Percentiles rank a stretch among this genome's conserved stretches.
phyloP scores from a whole-genome alignment of 2,329 filamentous ascomycete genomes.

The Thelonectria discophora region DNA sequence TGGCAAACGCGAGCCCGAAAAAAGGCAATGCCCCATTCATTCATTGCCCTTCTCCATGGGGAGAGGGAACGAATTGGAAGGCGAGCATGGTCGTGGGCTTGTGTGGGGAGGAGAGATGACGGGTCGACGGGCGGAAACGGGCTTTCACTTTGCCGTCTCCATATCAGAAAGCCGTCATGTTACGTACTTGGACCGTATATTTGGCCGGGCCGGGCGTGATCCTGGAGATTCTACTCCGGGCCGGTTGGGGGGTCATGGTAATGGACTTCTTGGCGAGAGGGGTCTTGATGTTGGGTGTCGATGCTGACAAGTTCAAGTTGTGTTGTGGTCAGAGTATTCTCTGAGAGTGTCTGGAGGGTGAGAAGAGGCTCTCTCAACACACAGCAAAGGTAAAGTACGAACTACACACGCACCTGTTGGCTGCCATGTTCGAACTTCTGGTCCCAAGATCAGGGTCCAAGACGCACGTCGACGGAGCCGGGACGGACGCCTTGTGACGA shows the following conservation, averaged over 20 bases:
- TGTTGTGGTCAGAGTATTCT: no score
- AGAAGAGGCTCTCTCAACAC: neutral
- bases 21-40: no score
- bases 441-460: conserved; percentile 1
- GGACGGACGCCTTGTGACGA: conserved; percentile 6
- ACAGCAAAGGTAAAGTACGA: conserved; percentile 17
- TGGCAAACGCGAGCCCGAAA: no score
- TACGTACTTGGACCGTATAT: conserved; percentile 33
- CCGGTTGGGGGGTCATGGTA: conserved; percentile 13
- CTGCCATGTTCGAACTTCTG: conserved; percentile 1
- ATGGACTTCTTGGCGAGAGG: neutral
- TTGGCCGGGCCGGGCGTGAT: conserved; percentile 31
- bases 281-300: neutral
- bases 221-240: conserved; percentile 30
- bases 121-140: neutral
- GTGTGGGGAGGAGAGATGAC: conserved; percentile 30
- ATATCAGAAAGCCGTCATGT: conserved; percentile 37
- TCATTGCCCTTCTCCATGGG: conserved; percentile 27
- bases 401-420: neutral
- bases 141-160: conserved; percentile 14
- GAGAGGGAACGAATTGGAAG: conserved; percentile 11
- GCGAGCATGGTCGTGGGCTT: conserved; percentile 5
- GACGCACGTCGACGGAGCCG: conserved; percentile 15
- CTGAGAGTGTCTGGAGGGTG: neutral
- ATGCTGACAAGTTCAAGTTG: neutral